Evolutionary conservation across 768 basidiomycete species (phyloP).

Genomic region (Lactarius sp.): DNA sequence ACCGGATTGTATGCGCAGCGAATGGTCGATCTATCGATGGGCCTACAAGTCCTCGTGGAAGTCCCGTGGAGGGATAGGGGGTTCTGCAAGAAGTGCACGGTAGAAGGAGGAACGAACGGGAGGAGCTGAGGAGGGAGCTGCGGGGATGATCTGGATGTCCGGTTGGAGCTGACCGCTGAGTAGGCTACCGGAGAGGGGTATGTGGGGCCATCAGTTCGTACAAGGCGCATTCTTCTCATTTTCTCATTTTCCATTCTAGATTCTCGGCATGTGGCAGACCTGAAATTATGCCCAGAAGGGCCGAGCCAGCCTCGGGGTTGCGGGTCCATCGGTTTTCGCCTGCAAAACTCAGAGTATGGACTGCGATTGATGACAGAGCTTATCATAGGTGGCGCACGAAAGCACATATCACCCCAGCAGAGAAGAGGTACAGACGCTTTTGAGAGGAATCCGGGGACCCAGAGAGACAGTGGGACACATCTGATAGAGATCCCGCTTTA

Average conservation of each 20-base stretch:
- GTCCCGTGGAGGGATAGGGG: slow-evolving; percentile 32
- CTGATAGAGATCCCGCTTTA: too few relatives aligned
- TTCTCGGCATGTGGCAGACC: background rate
- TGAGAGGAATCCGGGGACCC: too few relatives aligned
- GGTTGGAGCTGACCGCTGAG: slow-evolving; percentile 14
- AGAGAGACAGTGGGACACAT: too few relatives aligned
- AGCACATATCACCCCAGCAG: background rate
- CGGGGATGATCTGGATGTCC: slow-evolving; percentile 19
- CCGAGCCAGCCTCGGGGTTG: background rate
- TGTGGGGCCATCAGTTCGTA: background rate
- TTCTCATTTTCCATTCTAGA: background rate
- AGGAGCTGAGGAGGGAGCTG: slow-evolving; percentile 20
- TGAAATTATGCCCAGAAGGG: background rate
- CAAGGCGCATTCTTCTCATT: background rate
- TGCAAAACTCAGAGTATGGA: background rate
- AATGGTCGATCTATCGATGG: slow-evolving; percentile 35
- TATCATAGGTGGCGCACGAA: background rate
- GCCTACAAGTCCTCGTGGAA: slow-evolving; percentile 33
- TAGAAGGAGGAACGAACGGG: slow-evolving; percentile 32
- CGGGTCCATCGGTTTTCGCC: too few relatives aligned
- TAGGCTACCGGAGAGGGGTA: background rate
- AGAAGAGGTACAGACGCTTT: too few relatives aligned
- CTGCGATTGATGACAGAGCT: too few relatives aligned
- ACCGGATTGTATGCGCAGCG: slow-evolving; percentile 31
- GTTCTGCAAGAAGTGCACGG: slow-evolving; percentile 36